Evolutionary conservation across 495 filamentous ascomycete species (phyloP).

Genomic region (Hypoxylon trugodes): DNA sequence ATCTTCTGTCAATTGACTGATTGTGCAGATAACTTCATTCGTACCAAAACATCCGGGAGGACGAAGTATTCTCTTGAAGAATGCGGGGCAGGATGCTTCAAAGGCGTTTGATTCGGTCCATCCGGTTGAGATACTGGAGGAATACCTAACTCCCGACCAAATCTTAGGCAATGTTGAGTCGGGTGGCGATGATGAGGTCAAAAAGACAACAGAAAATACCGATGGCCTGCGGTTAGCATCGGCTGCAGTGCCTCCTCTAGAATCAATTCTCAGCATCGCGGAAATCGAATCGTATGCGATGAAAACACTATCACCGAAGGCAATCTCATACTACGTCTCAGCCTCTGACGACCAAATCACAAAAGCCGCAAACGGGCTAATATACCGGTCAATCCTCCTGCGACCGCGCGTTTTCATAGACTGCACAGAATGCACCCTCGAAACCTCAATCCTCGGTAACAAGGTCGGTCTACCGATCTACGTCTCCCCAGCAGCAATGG

Average conservation of each 20-base stretch:
- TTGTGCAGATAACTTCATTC: conserved; percentile 61
- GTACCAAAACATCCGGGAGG: conserved; percentile 79
- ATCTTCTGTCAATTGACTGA: conserved; percentile 13
- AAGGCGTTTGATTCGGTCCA: conserved; percentile 83
- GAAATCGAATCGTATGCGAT: conserved; percentile 67
- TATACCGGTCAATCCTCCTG: conserved; percentile 75
- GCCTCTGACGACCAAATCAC: conserved; percentile 76
- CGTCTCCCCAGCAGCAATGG: conserved; percentile 80
- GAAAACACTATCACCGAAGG: conserved; percentile 70
- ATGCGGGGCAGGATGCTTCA: conserved; percentile 79
- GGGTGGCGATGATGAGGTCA: background rate
- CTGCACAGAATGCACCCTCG: conserved; percentile 68
- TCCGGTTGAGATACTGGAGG: conserved; percentile 75
- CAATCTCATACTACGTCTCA: conserved; percentile 86
- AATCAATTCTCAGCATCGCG: conserved; percentile 71
- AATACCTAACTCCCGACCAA: conserved; percentile 67
- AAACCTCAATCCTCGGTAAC: conserved; percentile 70
- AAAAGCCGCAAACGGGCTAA: conserved; percentile 74
- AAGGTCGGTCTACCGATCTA: conserved; percentile 72
- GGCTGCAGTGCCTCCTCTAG: conserved; percentile 62
- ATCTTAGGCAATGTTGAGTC: conserved; percentile 45
- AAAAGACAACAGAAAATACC: conserved; percentile 64
- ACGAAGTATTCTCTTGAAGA: conserved; percentile 74
- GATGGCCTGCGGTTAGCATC: conserved; percentile 65
- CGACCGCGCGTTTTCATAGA: conserved; percentile 83